Conservation (phyloP, 2,329 filamentous ascomycete genomes). For the Aplosporella prunicola region DNA sequence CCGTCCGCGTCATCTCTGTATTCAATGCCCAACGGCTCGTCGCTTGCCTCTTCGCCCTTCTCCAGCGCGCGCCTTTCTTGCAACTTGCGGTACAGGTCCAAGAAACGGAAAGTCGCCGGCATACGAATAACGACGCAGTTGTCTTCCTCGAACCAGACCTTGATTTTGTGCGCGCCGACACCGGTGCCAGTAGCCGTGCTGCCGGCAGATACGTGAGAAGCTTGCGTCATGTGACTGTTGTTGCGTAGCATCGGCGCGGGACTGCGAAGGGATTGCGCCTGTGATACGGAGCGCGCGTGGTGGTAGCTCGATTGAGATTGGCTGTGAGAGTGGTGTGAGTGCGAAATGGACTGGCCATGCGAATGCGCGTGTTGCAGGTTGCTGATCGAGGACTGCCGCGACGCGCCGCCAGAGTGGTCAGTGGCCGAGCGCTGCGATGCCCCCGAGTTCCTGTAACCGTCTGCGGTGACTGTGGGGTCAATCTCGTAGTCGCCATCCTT, state of each 20-base stretch:
- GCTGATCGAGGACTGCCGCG: constrained; percentile 28
- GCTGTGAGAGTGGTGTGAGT: constrained; percentile 8
- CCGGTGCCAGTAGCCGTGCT: constrained; percentile 14
- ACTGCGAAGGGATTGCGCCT: constrained; percentile 17
- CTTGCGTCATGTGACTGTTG: constrained; percentile 26
- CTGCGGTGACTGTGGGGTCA: constrained; percentile 55
- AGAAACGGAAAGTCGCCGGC: constrained; percentile 66
- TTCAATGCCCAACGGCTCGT: constrained; percentile 66
- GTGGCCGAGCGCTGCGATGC: constrained; percentile 32
- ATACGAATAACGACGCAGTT: constrained; percentile 89
- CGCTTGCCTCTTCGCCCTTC: constrained; percentile 31
- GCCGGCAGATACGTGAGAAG: constrained; percentile 18
- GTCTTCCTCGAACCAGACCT: constrained; percentile 78
- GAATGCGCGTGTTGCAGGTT: constrained; percentile 21
- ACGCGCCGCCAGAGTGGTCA: constrained; percentile 26
- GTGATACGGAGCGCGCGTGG: constrained; percentile 33
- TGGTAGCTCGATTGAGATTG: constrained; percentile 12
- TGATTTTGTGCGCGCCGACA: constrained; percentile 63
- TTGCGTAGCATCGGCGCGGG: constrained; percentile 28
- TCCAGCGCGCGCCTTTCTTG: constrained; percentile 71
- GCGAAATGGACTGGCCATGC: constrained; percentile 15
- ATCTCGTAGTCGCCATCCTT: constrained; percentile 90
- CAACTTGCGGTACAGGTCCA: constrained; percentile 74
- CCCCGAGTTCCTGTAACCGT: constrained; percentile 67
- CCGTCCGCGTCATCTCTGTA: constrained; percentile 79